Base-by-base conservation (phyloP, 129 eudicot genomes). In the Oenanthe sinensis region DNA sequence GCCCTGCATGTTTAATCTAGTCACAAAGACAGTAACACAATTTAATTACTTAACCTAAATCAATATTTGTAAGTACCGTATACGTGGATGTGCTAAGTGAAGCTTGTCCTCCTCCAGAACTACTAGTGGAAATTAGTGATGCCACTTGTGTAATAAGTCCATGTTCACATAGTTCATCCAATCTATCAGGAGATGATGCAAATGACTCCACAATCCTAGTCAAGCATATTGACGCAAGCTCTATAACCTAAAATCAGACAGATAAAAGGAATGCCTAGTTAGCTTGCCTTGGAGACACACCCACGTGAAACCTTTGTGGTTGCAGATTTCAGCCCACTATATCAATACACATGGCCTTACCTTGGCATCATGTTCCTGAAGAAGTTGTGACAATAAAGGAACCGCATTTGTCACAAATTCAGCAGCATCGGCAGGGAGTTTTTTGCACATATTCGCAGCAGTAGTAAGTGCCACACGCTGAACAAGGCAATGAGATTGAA, bases 381-480 rank as follows among this genome's bases (percentile, higher is more conserved):
- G 97, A 83, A 96, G 97, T 81, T 96, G 92, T 13, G 99, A 92
- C 82, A 96, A 80, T 55, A 92, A 80, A 45, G 99, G 99, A 71
- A 96, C 97, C 46, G 99, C 99, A 85, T 96, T 96, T 90, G 89
- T 90, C 45, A 96, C 99, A 88, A 96, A 96, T 71, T 96, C 99
- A 71, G 99, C 91, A 9, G 99, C 97, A 87, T 96, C 99, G 16
- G 99, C 90, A 65, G 99, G 99, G 26, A 96, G 93, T 73, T 96
- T 96, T 84, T 92, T 96, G 96, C 99, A 96, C 97, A 96, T 96
- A 80, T 96, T 96, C 84, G 97, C 99, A 43, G 99, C 99, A 77
- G 97, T 96, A 43, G 99, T 83, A 71, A 96, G 84, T 63, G 99
- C 99, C 54, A 96, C 99, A 77, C 99, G 88, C 97, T 96, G 84